phyloP scores from a whole-genome alignment of 2,329 filamentous ascomycete genomes.

The Dactylellina sp. region DNA sequence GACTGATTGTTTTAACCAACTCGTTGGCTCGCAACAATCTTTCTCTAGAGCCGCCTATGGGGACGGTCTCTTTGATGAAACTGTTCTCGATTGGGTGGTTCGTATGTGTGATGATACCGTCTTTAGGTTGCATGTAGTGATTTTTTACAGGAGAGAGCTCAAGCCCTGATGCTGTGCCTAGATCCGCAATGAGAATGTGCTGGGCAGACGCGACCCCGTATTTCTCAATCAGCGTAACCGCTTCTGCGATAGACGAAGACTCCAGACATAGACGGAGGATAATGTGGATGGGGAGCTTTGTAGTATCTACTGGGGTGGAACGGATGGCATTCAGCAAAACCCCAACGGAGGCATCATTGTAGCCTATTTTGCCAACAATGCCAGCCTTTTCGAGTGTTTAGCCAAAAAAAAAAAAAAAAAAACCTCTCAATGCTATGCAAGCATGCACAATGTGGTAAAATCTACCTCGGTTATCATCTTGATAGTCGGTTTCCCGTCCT shows the following conservation, averaged over 20 bases:
- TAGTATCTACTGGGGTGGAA: slow-evolving; percentile 68
- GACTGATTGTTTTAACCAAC: slow-evolving; percentile 60
- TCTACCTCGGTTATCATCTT: slow-evolving; percentile 70
- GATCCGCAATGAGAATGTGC: slow-evolving; percentile 68
- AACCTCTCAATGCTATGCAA: too few species aligned
- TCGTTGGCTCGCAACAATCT: slow-evolving; percentile 61
- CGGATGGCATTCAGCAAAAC: slow-evolving; percentile 73
- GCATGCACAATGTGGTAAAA: too few species aligned
- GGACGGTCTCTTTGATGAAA: slow-evolving; percentile 62
- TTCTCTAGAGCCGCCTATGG: slow-evolving; percentile 62
- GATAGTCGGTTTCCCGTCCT: slow-evolving; percentile 66
- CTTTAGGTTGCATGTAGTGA: slow-evolving; percentile 15
- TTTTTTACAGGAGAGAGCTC: slow-evolving; percentile 63
- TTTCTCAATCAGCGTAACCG: slow-evolving; percentile 65
- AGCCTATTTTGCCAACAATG: slow-evolving; percentile 74
- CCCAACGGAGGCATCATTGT: slow-evolving; percentile 72
- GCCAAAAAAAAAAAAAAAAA: too few species aligned
- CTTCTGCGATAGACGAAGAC: slow-evolving; percentile 66
- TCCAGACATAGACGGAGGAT: slow-evolving; percentile 71
- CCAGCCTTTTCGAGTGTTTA: slow-evolving; percentile 63
- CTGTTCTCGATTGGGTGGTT: slow-evolving; percentile 65
- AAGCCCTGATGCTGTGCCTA: slow-evolving; percentile 65
- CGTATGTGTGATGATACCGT: slow-evolving; percentile 62
- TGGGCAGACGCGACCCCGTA: slow-evolving; percentile 68
- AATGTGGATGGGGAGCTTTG: slow-evolving; percentile 72